These are phyloP conservation scores for Ophiognomonia clavigignenti-juglandacearum DNA, from an alignment of 2,329 filamentous ascomycete species.

Conservation along the genomic window DNA sequence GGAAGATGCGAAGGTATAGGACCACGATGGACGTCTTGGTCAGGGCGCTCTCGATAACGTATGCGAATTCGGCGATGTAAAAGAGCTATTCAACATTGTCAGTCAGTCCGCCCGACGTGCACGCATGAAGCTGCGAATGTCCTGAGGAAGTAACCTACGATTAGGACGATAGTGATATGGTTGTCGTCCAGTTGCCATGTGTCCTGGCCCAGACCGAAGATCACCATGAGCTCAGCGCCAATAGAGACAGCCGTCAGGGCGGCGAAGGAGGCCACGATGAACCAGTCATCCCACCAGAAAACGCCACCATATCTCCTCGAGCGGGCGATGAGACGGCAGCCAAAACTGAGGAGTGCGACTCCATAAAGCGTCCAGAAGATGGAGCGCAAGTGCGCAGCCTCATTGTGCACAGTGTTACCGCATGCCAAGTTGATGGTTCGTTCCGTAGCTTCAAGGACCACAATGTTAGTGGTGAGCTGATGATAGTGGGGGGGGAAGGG, in stretches of 20 bases:
- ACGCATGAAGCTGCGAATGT: no score
- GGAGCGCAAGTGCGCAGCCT: constrained; percentile 10
- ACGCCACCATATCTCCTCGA: constrained; percentile 15
- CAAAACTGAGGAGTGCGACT: constrained; percentile 15
- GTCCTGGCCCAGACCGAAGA: constrained; percentile 19
- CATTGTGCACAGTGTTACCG: constrained; percentile 8
- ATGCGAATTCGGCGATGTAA: constrained; percentile 29
- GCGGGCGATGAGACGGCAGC: constrained; percentile 17
- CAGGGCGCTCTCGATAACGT: constrained; percentile 24
- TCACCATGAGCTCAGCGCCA: constrained; percentile 19
- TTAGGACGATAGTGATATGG: constrained; percentile 17
- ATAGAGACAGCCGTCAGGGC: constrained; percentile 18
- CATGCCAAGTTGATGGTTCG: constrained; percentile 13
- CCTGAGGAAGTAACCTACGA: constrained; percentile 11
- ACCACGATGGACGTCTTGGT: constrained; percentile 26
- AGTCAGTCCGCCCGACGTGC: background rate
- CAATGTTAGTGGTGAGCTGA: background rate
- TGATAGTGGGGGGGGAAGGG: background rate
- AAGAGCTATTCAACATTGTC: constrained; percentile 21
- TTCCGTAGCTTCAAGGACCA: constrained; percentile 9
- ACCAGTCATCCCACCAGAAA: constrained; percentile 21
- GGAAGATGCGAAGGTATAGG: constrained; percentile 27
- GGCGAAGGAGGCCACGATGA: constrained; percentile 19
- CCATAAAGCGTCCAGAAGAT: constrained; percentile 17
- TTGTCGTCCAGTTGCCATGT: constrained; percentile 18